Conservation (phyloP, 2,329 filamentous ascomycete species). For the Claviceps arundinis region DNA sequence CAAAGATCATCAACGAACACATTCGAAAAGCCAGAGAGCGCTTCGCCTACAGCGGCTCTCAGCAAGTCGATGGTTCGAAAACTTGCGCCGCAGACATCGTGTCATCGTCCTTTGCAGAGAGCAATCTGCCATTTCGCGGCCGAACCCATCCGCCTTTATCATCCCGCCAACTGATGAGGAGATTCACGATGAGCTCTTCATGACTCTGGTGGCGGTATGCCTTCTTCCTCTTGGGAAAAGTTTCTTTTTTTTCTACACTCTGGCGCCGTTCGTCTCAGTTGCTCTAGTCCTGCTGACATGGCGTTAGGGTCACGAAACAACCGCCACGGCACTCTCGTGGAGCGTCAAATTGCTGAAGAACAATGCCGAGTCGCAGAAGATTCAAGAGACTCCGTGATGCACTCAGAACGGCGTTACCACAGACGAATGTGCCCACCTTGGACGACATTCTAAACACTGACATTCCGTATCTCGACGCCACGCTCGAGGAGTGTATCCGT, state of each 20-base stretch:
- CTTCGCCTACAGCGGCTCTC: background rate
- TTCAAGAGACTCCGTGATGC: constrained; percentile 10
- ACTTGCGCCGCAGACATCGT: constrained; percentile 6
- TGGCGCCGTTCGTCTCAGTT: too few relatives aligned
- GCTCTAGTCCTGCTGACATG: background rate
- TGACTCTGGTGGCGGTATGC: constrained; percentile 7
- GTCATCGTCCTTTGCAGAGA: constrained; percentile 4
- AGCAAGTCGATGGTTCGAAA: background rate
- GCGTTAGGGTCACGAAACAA: constrained; percentile 13
- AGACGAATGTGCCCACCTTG: background rate
- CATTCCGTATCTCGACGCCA: constrained; percentile 3
- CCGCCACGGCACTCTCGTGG: constrained; percentile 10
- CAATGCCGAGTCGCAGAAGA: constrained; percentile 8
- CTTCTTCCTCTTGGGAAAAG: too few relatives aligned
- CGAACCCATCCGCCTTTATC: background rate
- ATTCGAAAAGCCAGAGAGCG: background rate
- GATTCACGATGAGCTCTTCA: constrained; percentile 14
- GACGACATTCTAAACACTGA: background rate
- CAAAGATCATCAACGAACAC: background rate
- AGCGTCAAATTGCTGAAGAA: constrained; percentile 10
- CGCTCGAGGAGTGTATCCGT: constrained; percentile 1
- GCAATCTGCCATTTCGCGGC: background rate
- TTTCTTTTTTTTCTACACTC: too few relatives aligned
- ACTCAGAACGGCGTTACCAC: constrained; percentile 7
- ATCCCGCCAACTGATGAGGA: constrained; percentile 2